Conservation (phyloP, 129 eudicot genomes). For the Heracleum sosnowskyi region DNA sequence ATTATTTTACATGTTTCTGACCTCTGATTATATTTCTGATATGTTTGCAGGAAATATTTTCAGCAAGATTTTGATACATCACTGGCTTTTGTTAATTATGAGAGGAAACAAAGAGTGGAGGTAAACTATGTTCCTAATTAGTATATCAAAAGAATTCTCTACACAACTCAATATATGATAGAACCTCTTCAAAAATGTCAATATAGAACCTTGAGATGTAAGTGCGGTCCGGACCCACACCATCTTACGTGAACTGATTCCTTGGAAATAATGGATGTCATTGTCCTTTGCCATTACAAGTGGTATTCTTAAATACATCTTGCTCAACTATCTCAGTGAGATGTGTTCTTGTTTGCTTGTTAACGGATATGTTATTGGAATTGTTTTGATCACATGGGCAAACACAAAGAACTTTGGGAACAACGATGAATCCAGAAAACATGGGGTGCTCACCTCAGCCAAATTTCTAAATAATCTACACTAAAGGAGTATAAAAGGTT, state of each 20-base stretch:
- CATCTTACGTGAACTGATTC: not conserved
- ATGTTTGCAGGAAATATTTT: constrained; percentile 53
- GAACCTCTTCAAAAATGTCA: not conserved
- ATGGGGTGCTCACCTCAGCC: not conserved
- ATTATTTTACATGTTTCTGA: constrained; percentile 8
- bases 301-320: not conserved
- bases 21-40: not conserved
- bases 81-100: constrained; percentile 77
- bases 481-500: not conserved
- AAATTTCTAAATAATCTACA: not conserved
- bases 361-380: not conserved
- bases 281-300: not conserved
- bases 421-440: not conserved
- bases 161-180: not conserved
- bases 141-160: not conserved
- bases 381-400: not conserved
- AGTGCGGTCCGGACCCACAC: not conserved
- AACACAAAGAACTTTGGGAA: not conserved
- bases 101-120: constrained; percentile 90
- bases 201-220: not conserved
- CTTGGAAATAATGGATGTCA: not conserved
- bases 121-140: constrained; percentile 20
- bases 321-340: not conserved
- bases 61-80: constrained; percentile 92
- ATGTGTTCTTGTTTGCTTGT: not conserved